phyloP scores from a whole-genome alignment of 2,329 filamentous ascomycete species.

The Trichoderma asperellum region DNA sequence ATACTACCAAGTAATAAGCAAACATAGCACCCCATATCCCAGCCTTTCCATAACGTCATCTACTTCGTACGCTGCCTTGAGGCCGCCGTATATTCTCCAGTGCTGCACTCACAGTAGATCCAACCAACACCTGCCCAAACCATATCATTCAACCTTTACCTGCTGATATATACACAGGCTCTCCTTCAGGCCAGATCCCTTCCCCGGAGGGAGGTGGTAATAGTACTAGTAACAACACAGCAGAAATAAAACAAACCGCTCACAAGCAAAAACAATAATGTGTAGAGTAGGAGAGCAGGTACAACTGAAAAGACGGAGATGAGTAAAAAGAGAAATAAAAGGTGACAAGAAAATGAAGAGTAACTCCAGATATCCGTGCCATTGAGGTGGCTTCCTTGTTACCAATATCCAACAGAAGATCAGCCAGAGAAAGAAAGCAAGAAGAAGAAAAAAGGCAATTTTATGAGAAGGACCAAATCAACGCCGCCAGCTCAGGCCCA shows the following conservation, averaged over 20 bases:
- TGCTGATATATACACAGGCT: conserved; percentile 19
- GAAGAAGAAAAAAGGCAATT: neutral
- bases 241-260: conserved; percentile 15
- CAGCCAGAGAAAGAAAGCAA: neutral
- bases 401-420: conserved; percentile 23
- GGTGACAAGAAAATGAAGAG: neutral
- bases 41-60: neutral
- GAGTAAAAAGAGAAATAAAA: neutral
- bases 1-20: neutral
- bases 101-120: conserved; percentile 15
- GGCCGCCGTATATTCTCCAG: conserved; percentile 11
- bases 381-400: conserved; percentile 25
- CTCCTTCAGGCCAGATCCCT: neutral
- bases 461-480: conserved; percentile 16
- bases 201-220: neutral
- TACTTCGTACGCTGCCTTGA: conserved; percentile 23
- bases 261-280: neutral
- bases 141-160: neutral
- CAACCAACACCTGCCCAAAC: conserved; percentile 12
- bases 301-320: neutral
- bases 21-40: neutral
- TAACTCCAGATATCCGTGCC: conserved; percentile 26
- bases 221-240: conserved; percentile 8
- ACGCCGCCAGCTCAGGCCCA: conserved; percentile 15
- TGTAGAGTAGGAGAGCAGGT: neutral